phyloP scores from a whole-genome alignment of 805 yeast genomes.

The Barnettozyma vustinii region DNA sequence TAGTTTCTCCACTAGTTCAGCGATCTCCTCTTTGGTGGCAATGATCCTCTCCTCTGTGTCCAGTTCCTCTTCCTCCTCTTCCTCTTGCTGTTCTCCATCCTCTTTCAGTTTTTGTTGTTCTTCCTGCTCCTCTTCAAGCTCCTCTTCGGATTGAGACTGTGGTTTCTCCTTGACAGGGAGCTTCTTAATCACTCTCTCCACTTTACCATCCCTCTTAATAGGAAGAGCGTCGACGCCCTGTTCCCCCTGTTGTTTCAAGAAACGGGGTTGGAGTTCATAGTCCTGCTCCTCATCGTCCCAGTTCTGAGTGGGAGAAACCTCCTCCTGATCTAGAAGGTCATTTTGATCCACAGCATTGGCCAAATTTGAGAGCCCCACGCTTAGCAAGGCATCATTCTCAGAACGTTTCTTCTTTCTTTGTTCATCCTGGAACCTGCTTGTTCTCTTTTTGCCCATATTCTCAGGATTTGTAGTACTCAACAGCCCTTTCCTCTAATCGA shows the following conservation, averaged over 20 bases:
- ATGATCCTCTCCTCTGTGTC: conserved; percentile 51
- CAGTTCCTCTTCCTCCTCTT: conserved; percentile 27
- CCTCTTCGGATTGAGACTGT: conserved; percentile 12
- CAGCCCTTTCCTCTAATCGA: neutral
- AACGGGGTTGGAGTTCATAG: conserved; percentile 71
- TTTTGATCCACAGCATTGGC: conserved; percentile 13
- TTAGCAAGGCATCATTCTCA: conserved; percentile 20
- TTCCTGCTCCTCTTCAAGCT: conserved; percentile 20
- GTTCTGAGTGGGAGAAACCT: conserved; percentile 3
- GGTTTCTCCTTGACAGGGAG: conserved; percentile 15
- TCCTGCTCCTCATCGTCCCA: conserved; percentile 78
- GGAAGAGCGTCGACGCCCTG: conserved; percentile 69
- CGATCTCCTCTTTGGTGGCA: conserved; percentile 75
- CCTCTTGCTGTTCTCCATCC: conserved; percentile 28
- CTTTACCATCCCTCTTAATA: conserved; percentile 67
- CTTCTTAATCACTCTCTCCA: conserved; percentile 56
- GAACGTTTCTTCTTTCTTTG: conserved; percentile 22
- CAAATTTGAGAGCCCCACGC: conserved; percentile 21
- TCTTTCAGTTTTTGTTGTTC: conserved; percentile 35
- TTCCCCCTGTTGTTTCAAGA: conserved; percentile 36
- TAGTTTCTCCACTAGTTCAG: conserved; percentile 69
- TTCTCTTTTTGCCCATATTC: conserved; percentile 35
- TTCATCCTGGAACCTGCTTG: conserved; percentile 30
- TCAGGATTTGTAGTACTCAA: neutral
- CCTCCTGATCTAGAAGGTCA: conserved; percentile 8